Conservation (phyloP, 1,284 basidiomycete genomes). For the Gymnopus androsaceus region DNA sequence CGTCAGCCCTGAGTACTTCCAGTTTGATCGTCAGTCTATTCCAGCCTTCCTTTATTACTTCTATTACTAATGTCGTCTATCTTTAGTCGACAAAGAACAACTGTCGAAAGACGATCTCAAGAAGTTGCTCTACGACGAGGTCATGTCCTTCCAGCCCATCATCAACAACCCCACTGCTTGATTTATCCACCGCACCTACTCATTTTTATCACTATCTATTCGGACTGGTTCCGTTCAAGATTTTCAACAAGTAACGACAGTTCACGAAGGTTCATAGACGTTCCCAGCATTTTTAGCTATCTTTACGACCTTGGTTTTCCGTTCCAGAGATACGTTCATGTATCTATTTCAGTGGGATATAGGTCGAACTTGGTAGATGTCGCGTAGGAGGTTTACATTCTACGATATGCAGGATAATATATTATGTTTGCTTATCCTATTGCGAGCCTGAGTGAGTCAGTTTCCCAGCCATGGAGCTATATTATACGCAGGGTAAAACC, state of each 20-base stretch:
- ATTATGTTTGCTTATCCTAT: background rate
- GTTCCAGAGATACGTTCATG: background rate
- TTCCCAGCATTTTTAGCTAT: no score
- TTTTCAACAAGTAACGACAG: background rate
- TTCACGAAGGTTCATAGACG: no score
- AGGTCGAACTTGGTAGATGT: background rate
- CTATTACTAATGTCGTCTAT: background rate
- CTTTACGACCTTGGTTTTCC: background rate
- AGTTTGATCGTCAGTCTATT: slow-evolving; percentile 68
- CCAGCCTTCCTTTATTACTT: background rate
- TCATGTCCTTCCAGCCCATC: slow-evolving; percentile 25
- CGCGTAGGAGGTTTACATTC: background rate
- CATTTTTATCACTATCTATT: background rate
- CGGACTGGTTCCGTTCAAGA: background rate
- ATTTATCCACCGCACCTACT: background rate
- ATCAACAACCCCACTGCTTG: background rate
- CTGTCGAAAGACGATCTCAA: slow-evolving; percentile 81
- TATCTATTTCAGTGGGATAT: background rate
- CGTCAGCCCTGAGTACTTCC: slow-evolving; percentile 89
- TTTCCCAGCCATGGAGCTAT: no score
- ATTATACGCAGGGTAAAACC: no score
- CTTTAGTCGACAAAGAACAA: slow-evolving; percentile 71
- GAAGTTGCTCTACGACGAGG: slow-evolving; percentile 64
- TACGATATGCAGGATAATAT: background rate
- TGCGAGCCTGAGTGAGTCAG: no score